Evolutionary conservation across 306 rosid species (phyloP), one percentile per base, ranked within the genome.

Genomic region (Medicago ruthenica): DNA sequence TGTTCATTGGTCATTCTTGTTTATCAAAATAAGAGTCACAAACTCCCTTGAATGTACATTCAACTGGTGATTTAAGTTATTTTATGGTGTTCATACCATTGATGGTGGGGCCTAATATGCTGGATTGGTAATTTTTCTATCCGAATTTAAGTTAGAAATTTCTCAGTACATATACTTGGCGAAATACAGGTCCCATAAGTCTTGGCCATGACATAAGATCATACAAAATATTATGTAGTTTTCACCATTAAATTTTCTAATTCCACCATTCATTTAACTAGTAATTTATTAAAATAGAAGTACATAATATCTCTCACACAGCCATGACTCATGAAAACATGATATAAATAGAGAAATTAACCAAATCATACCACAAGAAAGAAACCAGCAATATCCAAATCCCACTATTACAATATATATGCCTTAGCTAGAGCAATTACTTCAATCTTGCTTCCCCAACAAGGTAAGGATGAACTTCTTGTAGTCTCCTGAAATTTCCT

Each of bases 401-500:
- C 14, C 51, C 80, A n/a, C 40, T 45, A 75, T 63, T 60, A 58
- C 55, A 74, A 74, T 24, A 66, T 10, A 67, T 66, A 51, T n/a
- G 37, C 12, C 63, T 80, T 57, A 39, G 18, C 51, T 27, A 44
- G 15, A n/a, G 1, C 55, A 74, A 57, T 40, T 10, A 48, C 20
- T 55, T 66, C 20, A 81, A 69, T 75, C 85, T 63, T 87, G 14
- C 70, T 89, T 85, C 27, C 98, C 98, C 67, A 93, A 41, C 61
- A 93, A 77, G 62, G 93, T 70, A 67, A 93, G 97, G 62, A 93
- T 82, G 82, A 93, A 89, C 39, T 76, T 74, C 81, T 88, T 78
- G 79, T 93, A 93, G 50, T 90, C 96, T 53, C 98, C 97, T 5
- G 91, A 76, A 65, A 82, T 81, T 24, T 89, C 96, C 75, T 86